These are phyloP conservation scores for Magnusiomyces starmeri DNA, from an alignment of 1,139 yeast genomes.

Conservation along the genomic window DNA sequence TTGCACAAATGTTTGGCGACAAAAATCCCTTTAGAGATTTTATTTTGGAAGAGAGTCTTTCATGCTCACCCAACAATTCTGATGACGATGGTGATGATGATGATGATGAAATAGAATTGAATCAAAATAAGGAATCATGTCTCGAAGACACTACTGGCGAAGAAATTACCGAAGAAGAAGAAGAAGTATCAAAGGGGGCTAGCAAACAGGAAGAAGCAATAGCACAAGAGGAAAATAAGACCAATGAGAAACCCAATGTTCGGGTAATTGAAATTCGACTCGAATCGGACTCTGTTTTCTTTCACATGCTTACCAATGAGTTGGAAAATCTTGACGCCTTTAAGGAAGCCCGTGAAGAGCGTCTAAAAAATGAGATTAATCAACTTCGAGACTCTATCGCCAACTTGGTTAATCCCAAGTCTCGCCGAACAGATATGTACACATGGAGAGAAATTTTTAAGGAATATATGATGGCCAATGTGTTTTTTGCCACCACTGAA, in stretches of 20 bases:
- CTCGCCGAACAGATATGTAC: constrained; percentile 48
- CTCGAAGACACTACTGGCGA: background rate
- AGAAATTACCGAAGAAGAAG: background rate
- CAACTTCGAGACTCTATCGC: constrained; percentile 39
- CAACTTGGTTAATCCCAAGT: constrained; percentile 37
- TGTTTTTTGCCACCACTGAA: constrained; percentile 54
- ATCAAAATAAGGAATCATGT: background rate
- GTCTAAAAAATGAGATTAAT: constrained; percentile 41
- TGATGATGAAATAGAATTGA: background rate
- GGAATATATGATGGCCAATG: constrained; percentile 57
- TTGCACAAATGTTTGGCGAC: background rate
- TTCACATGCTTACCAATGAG: constrained; percentile 51
- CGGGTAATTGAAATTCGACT: constrained; percentile 31
- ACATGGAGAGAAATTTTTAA: constrained; percentile 67
- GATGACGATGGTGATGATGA: background rate
- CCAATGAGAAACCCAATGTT: background rate
- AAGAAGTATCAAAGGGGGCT: background rate
- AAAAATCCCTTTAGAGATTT: background rate
- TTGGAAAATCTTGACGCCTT: constrained; percentile 45
- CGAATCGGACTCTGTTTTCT: constrained; percentile 44
- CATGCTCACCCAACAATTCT: background rate
- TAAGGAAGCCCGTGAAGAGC: constrained; percentile 41
- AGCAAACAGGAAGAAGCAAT: background rate
- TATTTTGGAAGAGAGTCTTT: background rate
- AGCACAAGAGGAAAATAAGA: background rate